Evolutionary conservation across 208 protist genomes (phyloP).

Genomic region (Sergeia podlipaevii): DNA sequence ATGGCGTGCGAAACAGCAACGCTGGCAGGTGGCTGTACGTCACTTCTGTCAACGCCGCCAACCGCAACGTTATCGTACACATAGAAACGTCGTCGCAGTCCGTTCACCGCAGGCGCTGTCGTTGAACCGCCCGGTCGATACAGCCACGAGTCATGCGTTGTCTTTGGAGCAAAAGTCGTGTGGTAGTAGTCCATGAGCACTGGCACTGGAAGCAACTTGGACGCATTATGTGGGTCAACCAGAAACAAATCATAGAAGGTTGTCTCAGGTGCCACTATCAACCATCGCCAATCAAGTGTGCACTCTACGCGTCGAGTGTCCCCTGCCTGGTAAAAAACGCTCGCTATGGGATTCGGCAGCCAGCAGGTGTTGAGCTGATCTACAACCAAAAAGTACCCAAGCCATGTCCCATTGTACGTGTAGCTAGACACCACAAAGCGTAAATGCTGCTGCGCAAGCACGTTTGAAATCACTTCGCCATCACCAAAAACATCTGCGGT

Average conservation of each 20-base stretch:
- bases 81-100: constrained; percentile 56
- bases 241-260: constrained; percentile 77
- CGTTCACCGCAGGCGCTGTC: neutral
- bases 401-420: constrained; percentile 48
- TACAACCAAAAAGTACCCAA: constrained; percentile 30
- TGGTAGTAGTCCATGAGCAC: constrained; percentile 53
- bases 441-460: constrained; percentile 20
- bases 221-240: constrained; percentile 39
- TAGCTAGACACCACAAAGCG: constrained; percentile 58
- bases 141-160: constrained; percentile 28
- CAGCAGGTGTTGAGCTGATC: constrained; percentile 61
- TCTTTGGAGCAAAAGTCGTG: constrained; percentile 21
- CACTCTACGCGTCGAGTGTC: constrained; percentile 32
- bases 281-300: constrained; percentile 38
- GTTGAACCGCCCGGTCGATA: constrained; percentile 16
- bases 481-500: constrained; percentile 27
- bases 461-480: neutral
- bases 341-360: constrained; percentile 24
- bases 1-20: too few relatives aligned
- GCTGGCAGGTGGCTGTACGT: too few relatives aligned
- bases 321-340: constrained; percentile 40
- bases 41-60: constrained; percentile 10
- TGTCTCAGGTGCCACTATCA: constrained; percentile 20
- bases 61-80: constrained; percentile 80
- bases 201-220: constrained; percentile 58